These are phyloP conservation scores for Coniosporium apollinis DNA, from an alignment of 495 filamentous ascomycete species.

Conservation along the genomic window DNA sequence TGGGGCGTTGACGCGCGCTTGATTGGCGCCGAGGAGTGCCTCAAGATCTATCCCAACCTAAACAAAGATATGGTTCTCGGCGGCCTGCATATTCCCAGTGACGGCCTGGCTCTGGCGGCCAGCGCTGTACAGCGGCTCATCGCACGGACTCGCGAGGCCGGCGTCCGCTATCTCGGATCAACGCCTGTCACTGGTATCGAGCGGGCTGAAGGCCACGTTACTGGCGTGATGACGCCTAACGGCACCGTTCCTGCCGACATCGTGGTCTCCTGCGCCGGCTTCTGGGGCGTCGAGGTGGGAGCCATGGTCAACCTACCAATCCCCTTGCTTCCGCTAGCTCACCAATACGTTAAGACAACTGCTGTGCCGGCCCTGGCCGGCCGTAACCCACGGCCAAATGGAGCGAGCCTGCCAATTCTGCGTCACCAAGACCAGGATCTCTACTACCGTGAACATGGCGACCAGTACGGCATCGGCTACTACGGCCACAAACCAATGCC, in stretches of 20 bases:
- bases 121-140: slow-evolving; percentile 33
- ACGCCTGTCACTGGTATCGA: slow-evolving; percentile 33
- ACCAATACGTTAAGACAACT: slow-evolving; percentile 36
- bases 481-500: slow-evolving; percentile 38
- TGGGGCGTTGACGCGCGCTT: slow-evolving; percentile 32
- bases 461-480: slow-evolving; percentile 35
- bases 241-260: slow-evolving; percentile 31
- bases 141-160: slow-evolving; percentile 28
- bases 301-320: slow-evolving; percentile 32
- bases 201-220: slow-evolving; percentile 20
- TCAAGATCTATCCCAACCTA: slow-evolving; percentile 27
- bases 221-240: slow-evolving; percentile 26
- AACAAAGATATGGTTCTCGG: slow-evolving; percentile 30
- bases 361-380: slow-evolving; percentile 20
- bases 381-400: slow-evolving; percentile 22
- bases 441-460: slow-evolving; percentile 37
- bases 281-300: slow-evolving; percentile 37
- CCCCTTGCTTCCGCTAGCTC: slow-evolving; percentile 33
- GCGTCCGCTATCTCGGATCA: slow-evolving; percentile 28
- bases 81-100: slow-evolving; percentile 32
- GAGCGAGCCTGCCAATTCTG: slow-evolving; percentile 30
- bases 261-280: slow-evolving; percentile 34
- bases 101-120: slow-evolving; percentile 33
- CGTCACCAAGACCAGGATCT: slow-evolving; percentile 36
- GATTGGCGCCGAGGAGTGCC: slow-evolving; percentile 28